Evolutionary conservation across 1,284 basidiomycete species (phyloP).

Genomic region (Amylostereum areolatum): DNA sequence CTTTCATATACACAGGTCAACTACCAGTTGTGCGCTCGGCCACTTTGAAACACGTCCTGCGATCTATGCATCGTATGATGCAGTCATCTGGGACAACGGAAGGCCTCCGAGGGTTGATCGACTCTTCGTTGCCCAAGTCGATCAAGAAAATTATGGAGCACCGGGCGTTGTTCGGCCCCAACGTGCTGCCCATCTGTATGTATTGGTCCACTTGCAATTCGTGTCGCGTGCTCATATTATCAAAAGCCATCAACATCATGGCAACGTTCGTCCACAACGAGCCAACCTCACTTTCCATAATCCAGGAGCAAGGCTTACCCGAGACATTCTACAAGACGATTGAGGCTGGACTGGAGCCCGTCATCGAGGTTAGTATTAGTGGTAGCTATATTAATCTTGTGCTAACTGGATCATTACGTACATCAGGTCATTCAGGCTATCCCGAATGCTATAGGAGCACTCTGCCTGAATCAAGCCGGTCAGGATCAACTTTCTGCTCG

Average conservation of each 20-base stretch:
- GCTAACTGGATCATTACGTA: conserved; percentile 8
- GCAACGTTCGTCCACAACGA: conserved; percentile 99
- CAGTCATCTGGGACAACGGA: conserved; percentile 91
- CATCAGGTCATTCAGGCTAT: conserved; percentile 83
- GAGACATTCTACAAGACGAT: conserved; percentile 86
- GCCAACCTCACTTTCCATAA: conserved; percentile 87
- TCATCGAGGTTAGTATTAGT: conserved; percentile 63
- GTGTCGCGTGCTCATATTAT: conserved; percentile 10
- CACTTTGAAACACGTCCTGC: conserved; percentile 85
- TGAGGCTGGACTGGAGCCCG: conserved; percentile 80
- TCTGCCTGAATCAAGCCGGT: conserved; percentile 91
- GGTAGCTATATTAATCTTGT: conserved; percentile 1
- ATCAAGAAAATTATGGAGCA: conserved; percentile 87
- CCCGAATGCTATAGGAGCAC: conserved; percentile 93
- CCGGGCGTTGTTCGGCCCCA: conserved; percentile 80
- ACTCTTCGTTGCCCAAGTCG: conserved; percentile 82
- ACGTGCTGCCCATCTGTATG: conserved; percentile 77
- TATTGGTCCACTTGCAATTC: conserved; percentile 3
- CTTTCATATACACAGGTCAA: conserved; percentile 35
- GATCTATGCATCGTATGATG: conserved; percentile 96
- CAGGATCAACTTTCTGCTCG: conserved; percentile 76
- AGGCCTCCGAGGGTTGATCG: conserved; percentile 91
- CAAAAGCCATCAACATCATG: conserved; percentile 90
- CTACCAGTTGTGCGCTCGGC: conserved; percentile 65
- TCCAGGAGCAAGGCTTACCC: conserved; percentile 91